Conservation (phyloP, 129 eudicot species). For the Saussurea involucrata region DNA sequence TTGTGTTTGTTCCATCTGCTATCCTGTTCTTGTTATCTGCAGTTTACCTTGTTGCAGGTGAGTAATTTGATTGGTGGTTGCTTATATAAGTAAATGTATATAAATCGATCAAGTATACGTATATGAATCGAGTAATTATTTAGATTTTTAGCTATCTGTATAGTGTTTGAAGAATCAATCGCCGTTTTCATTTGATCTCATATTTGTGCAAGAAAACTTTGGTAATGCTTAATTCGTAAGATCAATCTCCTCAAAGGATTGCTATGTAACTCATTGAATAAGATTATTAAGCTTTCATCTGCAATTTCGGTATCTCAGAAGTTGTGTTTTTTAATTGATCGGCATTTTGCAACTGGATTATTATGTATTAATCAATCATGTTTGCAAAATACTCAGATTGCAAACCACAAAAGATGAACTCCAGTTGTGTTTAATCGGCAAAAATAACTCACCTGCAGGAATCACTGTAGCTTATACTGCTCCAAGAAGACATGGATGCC, state of each 20-base stretch:
- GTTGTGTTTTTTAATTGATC: background rate
- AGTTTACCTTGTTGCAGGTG: conserved; percentile 18
- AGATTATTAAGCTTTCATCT: background rate
- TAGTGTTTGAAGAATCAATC: background rate
- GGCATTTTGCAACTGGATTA: background rate
- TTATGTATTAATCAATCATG: background rate
- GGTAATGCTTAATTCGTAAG: background rate
- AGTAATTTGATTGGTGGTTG: background rate
- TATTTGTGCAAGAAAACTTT: background rate
- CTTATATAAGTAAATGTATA: too few relatives aligned
- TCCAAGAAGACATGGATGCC: conserved; percentile 66
- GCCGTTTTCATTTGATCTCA: background rate
- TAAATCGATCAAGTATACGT: background rate
- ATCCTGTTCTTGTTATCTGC: background rate
- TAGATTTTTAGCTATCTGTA: background rate
- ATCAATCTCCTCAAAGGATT: background rate
- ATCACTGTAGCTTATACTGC: conserved; percentile 63
- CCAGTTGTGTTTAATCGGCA: background rate
- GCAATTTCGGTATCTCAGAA: background rate
- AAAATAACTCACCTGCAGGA: conserved; percentile 33
- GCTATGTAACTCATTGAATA: background rate
- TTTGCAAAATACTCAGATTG: background rate
- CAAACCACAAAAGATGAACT: background rate
- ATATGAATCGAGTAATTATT: background rate
- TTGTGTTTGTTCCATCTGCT: conserved; percentile 61